Evolutionary conservation across 2,329 filamentous ascomycete genomes (phyloP), one percentile per base, ranked within the genome.

Genomic region (Talaromyces albobiverticillius): DNA sequence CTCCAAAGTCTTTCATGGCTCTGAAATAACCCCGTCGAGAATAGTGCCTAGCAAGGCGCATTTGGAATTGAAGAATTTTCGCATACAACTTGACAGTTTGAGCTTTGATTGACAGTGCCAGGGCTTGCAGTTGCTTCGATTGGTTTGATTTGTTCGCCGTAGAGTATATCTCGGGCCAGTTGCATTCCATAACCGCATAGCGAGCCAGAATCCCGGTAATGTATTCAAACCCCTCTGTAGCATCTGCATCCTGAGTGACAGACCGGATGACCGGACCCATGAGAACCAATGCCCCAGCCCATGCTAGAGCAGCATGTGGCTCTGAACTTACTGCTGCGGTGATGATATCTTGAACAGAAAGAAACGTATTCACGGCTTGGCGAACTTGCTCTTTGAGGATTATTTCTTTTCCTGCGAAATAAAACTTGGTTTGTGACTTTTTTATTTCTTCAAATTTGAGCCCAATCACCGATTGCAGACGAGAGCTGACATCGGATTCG

Each of bases 241-340:
- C 53, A 50, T 53, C 45, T 25, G 54, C 51, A 38, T 54, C 46
- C 5, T 58, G 55, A 1, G 41, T 54, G 14, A 58, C 5, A 1
- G 51, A 34, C 13, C 51, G 59, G 2, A 48, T 2, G 25, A 58
- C 42, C 11, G 46, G 46, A 23, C 26, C 14, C 1, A 53, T n/a
- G 20, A 60, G 18, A 3, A 60, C 11, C 34, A 61, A 20, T 11
- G 57, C 32, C 4, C 58, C 58, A 14, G 59, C 56, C 59, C 59
- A 61, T 13, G 58, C 59, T 8, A 61, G 26, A n/a, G 58, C 50
- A 25, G 59, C 59, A 51, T 61, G 59, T 20, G 54, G 58, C 14
- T 61, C 55, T 2, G 31, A n/a, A 18, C 9, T 29, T 11, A 54
- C 20, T 9, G 55, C 58, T 4, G 32, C 9, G 2, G 32, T 14